Conservation (phyloP, 495 filamentous ascomycete genomes). For the Podospora pseudopauciseta region DNA sequence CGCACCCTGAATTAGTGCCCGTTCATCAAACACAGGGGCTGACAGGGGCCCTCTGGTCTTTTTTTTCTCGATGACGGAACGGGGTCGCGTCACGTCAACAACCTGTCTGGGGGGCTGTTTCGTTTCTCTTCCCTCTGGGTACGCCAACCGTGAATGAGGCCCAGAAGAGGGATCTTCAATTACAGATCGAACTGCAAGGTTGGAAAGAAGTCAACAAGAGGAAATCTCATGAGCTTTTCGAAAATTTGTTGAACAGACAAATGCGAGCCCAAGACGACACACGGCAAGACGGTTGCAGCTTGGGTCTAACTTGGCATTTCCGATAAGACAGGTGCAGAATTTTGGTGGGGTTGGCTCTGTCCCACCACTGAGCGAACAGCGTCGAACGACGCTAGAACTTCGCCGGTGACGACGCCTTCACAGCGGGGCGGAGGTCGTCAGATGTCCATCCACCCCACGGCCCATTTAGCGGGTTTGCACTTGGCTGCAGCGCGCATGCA, state of each 20-base stretch:
- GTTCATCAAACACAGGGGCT: constrained; percentile 2
- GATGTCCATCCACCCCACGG: background rate
- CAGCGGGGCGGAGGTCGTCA: background rate
- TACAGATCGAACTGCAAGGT: background rate
- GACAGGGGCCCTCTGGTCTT: background rate
- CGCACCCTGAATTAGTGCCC: constrained; percentile 1
- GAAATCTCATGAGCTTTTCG: background rate
- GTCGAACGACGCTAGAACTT: background rate
- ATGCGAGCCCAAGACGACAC: background rate
- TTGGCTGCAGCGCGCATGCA: background rate
- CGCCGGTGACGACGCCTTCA: background rate
- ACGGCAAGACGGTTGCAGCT: background rate
- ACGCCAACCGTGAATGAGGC: background rate
- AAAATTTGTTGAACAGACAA: background rate
- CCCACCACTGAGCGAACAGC: background rate
- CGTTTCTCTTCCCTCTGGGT: background rate
- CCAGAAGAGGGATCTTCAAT: background rate
- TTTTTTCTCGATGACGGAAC: background rate
- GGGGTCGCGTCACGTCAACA: background rate
- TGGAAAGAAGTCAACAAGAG: background rate
- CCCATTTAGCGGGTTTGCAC: background rate
- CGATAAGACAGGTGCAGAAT: background rate
- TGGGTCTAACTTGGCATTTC: background rate
- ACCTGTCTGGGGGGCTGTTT: background rate
- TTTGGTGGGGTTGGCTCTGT: background rate